A percentile compares a stretch with the other conserved stretches of the same genome.
Evolutionary conservation across 2,329 filamentous ascomycete genomes (phyloP).

Genomic region (Talaromyces funiculosus): DNA sequence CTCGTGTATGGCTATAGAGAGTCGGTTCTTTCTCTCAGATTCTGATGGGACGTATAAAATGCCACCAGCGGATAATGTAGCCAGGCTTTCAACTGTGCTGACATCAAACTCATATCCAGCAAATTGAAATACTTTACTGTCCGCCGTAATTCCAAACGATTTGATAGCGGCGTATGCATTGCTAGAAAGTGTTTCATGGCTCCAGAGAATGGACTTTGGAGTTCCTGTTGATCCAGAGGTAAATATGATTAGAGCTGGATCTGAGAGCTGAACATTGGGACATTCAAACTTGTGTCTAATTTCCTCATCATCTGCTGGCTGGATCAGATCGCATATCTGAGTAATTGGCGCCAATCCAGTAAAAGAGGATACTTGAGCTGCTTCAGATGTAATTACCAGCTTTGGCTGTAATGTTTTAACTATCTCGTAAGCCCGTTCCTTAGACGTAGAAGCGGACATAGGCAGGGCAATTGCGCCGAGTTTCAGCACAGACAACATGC

Average conservation of each 20-base stretch:
- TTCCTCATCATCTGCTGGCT: not conserved
- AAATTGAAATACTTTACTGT: constrained; percentile 29
- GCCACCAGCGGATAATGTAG: constrained; percentile 38
- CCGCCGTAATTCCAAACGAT: constrained; percentile 11
- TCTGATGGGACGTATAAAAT: constrained; percentile 41
- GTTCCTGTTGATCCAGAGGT: constrained; percentile 20
- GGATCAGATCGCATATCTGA: not conserved
- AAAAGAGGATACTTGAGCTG: not conserved
- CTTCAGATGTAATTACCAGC: constrained; percentile 1
- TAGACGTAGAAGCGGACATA: not conserved
- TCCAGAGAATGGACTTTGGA: constrained; percentile 16
- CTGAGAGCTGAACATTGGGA: not conserved
- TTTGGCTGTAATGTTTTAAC: constrained; percentile 6
- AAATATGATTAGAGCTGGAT: constrained; percentile 13
- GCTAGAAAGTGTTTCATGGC: constrained; percentile 18
- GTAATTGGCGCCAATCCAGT: not conserved
- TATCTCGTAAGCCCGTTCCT: not conserved
- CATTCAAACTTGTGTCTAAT: not conserved
- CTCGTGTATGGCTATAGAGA: constrained; percentile 13
- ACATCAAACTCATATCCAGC: constrained; percentile 38
- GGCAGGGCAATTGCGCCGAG: constrained; percentile 14
- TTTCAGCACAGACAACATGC: constrained; percentile 16
- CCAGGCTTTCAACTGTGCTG: constrained; percentile 28
- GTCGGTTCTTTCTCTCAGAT: constrained; percentile 38
- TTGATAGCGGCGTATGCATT: constrained; percentile 5